Evolutionary conservation across 176 grass and related monocot genomes (phyloP), one percentile per base, ranked within the genome.

Genomic region (Elymus sibiricus): DNA sequence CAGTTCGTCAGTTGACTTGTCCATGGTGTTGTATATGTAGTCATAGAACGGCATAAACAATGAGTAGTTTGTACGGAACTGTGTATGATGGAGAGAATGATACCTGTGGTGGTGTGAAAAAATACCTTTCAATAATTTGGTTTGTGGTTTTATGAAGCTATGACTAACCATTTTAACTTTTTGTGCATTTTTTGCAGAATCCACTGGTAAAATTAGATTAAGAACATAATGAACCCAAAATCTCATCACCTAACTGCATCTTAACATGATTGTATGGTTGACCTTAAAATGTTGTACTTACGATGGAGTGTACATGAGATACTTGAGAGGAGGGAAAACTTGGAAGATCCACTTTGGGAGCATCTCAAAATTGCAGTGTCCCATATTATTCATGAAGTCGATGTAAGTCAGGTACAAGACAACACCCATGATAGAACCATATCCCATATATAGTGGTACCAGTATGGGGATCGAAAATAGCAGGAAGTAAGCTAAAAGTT

Each of bases 301-400:
- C 95, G 93, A 98, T 87, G 95, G 93, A 7, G 95, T 98, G 40
- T 98, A 98, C 91, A 98, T 93, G 71, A 98, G 91, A 82, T 95
- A 95, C 86, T 98, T 98, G 43, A 95, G 95, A 85, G 87, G 93
- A 14, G 95, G 93, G 66, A 95, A 95, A 70, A 29, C 83, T 46
- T 69, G 51, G 68, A 98, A 97, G 6, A 95, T 79, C 93, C 87
- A 95, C 64, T 88, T 93, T 12, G 95, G 95, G 24, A 98, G 81
- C 56, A 98, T n/a, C 77, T 98, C 95, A 74, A 98, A 95, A 42
- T 98, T 98, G 86, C 93, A 95, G 66, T 98, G 95, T 0, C 95
- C 95, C 93, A 98, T 90, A 79, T 98, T 98, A 85, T 95, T 98
- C 95, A 98, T 98, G 85, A 95, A 95, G 64, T 98, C 93, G n/a